phyloP scores from a whole-genome alignment of 208 protist genomes.

The Trypanosoma caninum region DNA sequence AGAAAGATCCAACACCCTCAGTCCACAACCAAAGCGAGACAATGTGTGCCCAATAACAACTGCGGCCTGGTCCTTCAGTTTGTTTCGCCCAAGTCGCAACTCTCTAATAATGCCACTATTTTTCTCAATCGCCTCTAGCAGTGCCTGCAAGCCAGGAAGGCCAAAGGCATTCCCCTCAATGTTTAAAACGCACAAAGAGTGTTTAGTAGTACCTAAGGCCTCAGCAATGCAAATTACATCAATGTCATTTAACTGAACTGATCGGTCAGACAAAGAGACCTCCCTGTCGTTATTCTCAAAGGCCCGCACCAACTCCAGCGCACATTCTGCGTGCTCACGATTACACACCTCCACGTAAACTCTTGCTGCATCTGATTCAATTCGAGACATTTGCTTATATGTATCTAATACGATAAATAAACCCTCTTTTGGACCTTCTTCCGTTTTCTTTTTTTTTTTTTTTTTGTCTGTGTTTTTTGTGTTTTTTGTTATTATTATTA shows the following conservation, averaged over 20 bases:
- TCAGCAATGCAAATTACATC: constrained; percentile 78
- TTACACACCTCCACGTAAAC: constrained; percentile 73
- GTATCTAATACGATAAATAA: not conserved
- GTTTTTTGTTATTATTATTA: too few relatives aligned
- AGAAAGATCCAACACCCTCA: constrained; percentile 87
- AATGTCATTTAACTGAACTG: constrained; percentile 60
- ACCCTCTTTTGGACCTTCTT: not conserved
- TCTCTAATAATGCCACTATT: constrained; percentile 79
- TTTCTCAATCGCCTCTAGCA: constrained; percentile 76
- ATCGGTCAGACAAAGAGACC: constrained; percentile 41
- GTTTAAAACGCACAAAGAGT: constrained; percentile 60
- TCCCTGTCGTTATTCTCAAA: constrained; percentile 60
- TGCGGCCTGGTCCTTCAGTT: constrained; percentile 78
- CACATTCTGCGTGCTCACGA: constrained; percentile 57
- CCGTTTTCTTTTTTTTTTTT: not conserved
- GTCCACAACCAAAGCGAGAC: constrained; percentile 60
- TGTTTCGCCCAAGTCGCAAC: constrained; percentile 81
- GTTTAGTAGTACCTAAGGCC: constrained; percentile 38
- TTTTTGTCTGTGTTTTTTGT: too few relatives aligned
- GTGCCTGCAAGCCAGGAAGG: constrained; percentile 59
- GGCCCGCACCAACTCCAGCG: constrained; percentile 61
- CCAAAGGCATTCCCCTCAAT: constrained; percentile 86
- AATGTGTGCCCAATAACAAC: constrained; percentile 77
- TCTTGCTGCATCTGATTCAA: constrained; percentile 28
- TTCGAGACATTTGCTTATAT: not conserved